These are phyloP conservation scores for Orbilia blumenaviensis DNA, from an alignment of 2,329 filamentous ascomycete genomes.

Conservation along the genomic window DNA sequence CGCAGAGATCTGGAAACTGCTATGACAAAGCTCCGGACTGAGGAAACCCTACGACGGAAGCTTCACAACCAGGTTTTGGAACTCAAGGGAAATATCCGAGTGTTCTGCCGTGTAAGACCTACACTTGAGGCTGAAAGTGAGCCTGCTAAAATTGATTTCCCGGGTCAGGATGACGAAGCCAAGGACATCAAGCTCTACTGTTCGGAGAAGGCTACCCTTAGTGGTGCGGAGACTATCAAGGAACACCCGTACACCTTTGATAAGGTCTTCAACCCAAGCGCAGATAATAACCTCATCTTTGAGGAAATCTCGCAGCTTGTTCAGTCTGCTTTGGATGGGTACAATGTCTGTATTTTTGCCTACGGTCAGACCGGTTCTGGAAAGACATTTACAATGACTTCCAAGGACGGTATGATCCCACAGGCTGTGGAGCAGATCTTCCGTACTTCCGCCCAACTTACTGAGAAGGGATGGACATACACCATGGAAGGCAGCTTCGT, in stretches of 20 bases:
- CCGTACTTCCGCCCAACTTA: slow-evolving; percentile 80
- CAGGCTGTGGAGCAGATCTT: slow-evolving; percentile 93
- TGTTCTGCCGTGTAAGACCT: slow-evolving; percentile 95
- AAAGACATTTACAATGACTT: slow-evolving; percentile 97
- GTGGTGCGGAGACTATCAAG: slow-evolving; percentile 76
- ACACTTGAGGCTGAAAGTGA: slow-evolving; percentile 70
- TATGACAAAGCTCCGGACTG: slow-evolving; percentile 83
- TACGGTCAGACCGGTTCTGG: slow-evolving; percentile 97
- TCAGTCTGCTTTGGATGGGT: slow-evolving; percentile 93
- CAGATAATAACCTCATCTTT: slow-evolving; percentile 86
- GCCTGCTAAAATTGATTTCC: slow-evolving; percentile 78
- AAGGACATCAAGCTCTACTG: slow-evolving; percentile 86
- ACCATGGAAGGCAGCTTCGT: slow-evolving; percentile 94
- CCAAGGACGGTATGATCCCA: slow-evolving; percentile 91
- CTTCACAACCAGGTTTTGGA: slow-evolving; percentile 98
- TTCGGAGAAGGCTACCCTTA: slow-evolving; percentile 80
- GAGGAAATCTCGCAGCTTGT: slow-evolving; percentile 96
- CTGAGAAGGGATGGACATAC: slow-evolving; percentile 93
- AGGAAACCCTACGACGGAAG: slow-evolving; percentile 88
- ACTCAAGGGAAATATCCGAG: slow-evolving; percentile 95
- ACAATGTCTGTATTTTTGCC: slow-evolving; percentile 98
- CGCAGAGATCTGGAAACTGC: slow-evolving; percentile 74
- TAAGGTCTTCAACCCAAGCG: slow-evolving; percentile 81
- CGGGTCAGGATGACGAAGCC: slow-evolving; percentile 80
- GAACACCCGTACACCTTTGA: slow-evolving; percentile 90